phyloP scores from a whole-genome alignment of 73 alveolate species.

The Tetrahymena thermophila region DNA sequence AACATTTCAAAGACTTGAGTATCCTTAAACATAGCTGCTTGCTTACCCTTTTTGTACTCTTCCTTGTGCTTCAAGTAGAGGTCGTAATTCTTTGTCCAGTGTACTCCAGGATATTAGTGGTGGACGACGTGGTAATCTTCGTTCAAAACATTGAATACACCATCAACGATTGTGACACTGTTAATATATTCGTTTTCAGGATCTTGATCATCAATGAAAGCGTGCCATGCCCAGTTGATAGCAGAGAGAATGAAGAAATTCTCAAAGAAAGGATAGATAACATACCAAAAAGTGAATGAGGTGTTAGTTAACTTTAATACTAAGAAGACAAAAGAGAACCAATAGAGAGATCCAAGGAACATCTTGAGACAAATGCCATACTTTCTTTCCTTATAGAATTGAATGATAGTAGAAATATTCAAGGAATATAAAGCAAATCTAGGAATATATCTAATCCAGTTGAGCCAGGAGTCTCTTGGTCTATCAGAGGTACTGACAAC shows the following conservation, averaged over 20 bases:
- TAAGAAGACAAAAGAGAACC: neutral
- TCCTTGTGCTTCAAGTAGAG: slow-evolving; percentile 11
- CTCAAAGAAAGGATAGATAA: neutral
- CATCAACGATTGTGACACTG: neutral
- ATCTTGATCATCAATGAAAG: neutral
- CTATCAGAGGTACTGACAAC: slow-evolving; percentile 11
- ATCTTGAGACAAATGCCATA: neutral
- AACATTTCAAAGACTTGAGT: slow-evolving; percentile 2
- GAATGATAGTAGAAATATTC: neutral
- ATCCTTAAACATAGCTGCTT: neutral
- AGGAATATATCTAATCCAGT: slow-evolving; percentile 1
- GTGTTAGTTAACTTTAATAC: neutral
- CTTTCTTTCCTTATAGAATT: neutral
- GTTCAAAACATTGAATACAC: neutral
- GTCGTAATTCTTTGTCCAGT: neutral
- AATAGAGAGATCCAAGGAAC: neutral
- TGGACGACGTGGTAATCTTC: slow-evolving; percentile 11
- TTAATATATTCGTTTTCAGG: neutral
- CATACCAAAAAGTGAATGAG: neutral
- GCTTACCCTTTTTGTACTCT: neutral
- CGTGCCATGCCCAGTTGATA: slow-evolving; percentile 15
- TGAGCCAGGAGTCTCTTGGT: neutral
- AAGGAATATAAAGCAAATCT: neutral
- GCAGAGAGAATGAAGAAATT: neutral
- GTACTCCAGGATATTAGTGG: slow-evolving; percentile 10